Evolutionary conservation across 2,329 filamentous ascomycete species (phyloP).

Genomic region (Aspergillus novoparasiticus): DNA sequence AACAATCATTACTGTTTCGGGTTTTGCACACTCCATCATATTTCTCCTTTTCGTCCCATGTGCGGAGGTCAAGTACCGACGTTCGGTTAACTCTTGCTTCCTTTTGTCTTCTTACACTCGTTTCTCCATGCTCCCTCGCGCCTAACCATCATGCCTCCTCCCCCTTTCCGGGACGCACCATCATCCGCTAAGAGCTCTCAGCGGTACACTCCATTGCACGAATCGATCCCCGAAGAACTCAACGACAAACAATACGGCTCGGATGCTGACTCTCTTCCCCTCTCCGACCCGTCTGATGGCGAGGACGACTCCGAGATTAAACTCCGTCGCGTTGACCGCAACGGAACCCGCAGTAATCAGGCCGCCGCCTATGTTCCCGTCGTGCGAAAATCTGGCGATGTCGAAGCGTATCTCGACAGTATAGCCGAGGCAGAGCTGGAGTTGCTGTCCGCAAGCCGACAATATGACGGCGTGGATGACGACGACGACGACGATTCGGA

Average conservation of each 20-base stretch:
- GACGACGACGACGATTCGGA: constrained; percentile 18
- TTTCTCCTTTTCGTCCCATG: not conserved
- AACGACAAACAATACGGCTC: constrained; percentile 4
- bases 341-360: not conserved
- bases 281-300: constrained; percentile 16
- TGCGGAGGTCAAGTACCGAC: not conserved
- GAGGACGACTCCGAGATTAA: constrained; percentile 16
- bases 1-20: constrained; percentile 9
- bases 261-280: constrained; percentile 14
- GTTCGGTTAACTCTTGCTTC: not conserved
- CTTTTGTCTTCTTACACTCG: not conserved
- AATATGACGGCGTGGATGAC: constrained; percentile 19
- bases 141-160: constrained; percentile 5
- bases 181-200: constrained; percentile 5
- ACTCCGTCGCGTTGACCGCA: constrained; percentile 18
- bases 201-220: constrained; percentile 20
- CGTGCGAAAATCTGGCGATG: constrained; percentile 22
- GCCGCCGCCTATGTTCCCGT: constrained; percentile 17
- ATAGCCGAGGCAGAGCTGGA: constrained; percentile 29
- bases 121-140: not conserved
- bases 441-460: constrained; percentile 22
- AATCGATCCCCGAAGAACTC: constrained; percentile 23
- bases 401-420: constrained; percentile 26
- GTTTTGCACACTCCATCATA: not conserved
- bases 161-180: constrained; percentile 2